Conservation (phyloP, 23 red algal species). For the Gracilaria caudata region DNA sequence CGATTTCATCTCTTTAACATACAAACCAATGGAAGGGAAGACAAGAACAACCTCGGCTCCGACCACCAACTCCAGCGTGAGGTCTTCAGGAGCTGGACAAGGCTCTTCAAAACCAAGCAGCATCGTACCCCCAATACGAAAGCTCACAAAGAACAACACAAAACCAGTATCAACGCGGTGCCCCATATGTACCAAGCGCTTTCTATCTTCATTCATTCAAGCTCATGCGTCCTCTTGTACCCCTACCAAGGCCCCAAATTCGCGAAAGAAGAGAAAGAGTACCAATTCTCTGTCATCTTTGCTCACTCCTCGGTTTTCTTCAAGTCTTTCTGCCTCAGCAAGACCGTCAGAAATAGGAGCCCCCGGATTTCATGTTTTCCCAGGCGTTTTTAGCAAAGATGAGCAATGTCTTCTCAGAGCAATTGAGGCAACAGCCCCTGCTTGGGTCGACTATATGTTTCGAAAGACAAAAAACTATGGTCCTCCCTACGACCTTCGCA, state of each 20-base stretch:
- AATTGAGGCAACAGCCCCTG: slow-evolving; percentile 11
- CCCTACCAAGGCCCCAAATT: neutral
- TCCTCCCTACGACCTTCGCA: slow-evolving; percentile 26
- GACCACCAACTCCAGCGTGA: neutral
- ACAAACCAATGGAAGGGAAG: neutral
- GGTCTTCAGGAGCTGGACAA: neutral
- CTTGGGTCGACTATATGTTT: slow-evolving; percentile 40
- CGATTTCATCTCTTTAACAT: no score
- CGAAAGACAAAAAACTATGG: slow-evolving; percentile 59
- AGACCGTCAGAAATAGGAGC: slow-evolving; percentile 25
- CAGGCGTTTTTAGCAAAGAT: slow-evolving; percentile 5
- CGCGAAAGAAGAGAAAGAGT: neutral
- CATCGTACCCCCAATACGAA: neutral
- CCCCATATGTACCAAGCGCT: slow-evolving; percentile 14
- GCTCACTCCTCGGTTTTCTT: neutral
- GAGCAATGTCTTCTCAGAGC: slow-evolving; percentile 11
- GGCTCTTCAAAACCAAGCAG: neutral
- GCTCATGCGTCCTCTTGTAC: slow-evolving; percentile 20
- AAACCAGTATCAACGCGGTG: neutral
- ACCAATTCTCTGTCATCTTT: neutral
- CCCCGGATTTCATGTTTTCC: slow-evolving; percentile 50
- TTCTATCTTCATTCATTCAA: slow-evolving; percentile 17
- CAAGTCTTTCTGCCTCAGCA: neutral
- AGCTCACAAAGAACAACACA: neutral
- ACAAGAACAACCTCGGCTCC: neutral